Base-by-base conservation (phyloP, 192 early-diverging fungal genomes). In the Backusella sp. region DNA sequence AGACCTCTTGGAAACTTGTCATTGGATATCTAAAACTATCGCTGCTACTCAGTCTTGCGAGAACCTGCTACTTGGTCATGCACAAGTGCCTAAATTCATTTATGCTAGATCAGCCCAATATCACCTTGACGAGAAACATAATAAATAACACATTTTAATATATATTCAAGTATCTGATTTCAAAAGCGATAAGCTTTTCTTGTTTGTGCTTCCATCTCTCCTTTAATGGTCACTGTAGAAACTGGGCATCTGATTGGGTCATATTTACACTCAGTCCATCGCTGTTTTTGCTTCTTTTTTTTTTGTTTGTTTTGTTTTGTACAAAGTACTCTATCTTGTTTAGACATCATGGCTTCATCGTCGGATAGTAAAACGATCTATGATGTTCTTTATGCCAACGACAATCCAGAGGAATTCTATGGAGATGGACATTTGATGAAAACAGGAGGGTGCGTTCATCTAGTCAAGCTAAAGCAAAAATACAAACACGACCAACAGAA, bases 351-450 rank as follows among this genome's bases (percentile, higher is more conserved):
- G 46, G 15, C 73, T 8, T 30, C 30, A 41, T n/a, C 35, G 17
- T 15, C 36, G 17, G 62, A 74, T 35, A 65, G 42, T 34, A 74
- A 67, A 41, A 74, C 77, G 67, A 67, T 78, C 6, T 78, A 78
- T 59, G 72, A 78, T 68, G 66, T 78, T n/a, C 67, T 78, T 15
- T 66, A 73, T 72, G 73, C 77, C 17, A 9, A 46, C 3, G 77
- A 78, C 41, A 78, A 73, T 30, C 77, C 77, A 28, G 11, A 46
- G 23, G 66, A 53, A 5, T 78, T 78, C 39, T 78, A 78, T 73
- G 73, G 73, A 3, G 30, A 65, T 14, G 30, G 12, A 0, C 73
- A 67, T 28, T 42, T 41, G 15, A 62, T 66, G 11, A 62, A 42
- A 35, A 74, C 65, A 9, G 76, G 46, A 11, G 76, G 70, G 4